Base-by-base conservation (phyloP, 2,329 filamentous ascomycete species). In the Arthroderma sp. region DNA sequence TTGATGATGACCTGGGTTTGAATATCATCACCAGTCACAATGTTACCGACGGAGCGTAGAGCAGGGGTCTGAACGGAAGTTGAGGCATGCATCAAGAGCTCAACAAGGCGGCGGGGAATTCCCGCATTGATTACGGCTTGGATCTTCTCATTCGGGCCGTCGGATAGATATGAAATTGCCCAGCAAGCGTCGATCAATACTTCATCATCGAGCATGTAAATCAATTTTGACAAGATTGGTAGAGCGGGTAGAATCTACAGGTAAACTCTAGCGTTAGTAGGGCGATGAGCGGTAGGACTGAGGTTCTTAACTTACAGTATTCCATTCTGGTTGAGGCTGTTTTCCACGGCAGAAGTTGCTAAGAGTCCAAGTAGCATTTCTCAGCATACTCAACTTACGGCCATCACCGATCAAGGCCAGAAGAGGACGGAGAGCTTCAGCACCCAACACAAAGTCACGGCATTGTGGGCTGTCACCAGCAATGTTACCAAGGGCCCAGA, bases 341-440 rank as follows among this genome's bases (percentile, higher is more conserved):
- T 98, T 98, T 69, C 91, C 91, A 74, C 91, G 86, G 73, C 91
- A 98, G 72, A 98, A 98, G 75, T 98, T 98, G 77, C 91, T 96
- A 46, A 98, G 73, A 38, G 91, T 98, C 91, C 91, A 98, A 27
- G 91, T 98, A 32, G 91, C 91, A 64, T 98, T 98, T 55, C 91
- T 79, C 43, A 98, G 81, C 91, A 98, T 98, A 76, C 88, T 96
- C 47, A 98, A 74, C 75, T 98, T 98, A 60, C 91, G 87, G 72
- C 91, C 95, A 66, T 98, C 91, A 44, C 89, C 89, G 46, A 98
- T 80, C 38, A 98, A 77, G 59, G 79, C 78, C 46, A 98, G 78
- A 46, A 98, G 76, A 43, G 91, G 91, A 65, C 86, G 86, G 43
- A 98, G 78, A 50, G 91, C 91, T 58, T 88, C 88, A 53, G 85